Evolutionary conservation across 495 filamentous ascomycete species (phyloP).

Genomic region (Neurospora sp.): DNA sequence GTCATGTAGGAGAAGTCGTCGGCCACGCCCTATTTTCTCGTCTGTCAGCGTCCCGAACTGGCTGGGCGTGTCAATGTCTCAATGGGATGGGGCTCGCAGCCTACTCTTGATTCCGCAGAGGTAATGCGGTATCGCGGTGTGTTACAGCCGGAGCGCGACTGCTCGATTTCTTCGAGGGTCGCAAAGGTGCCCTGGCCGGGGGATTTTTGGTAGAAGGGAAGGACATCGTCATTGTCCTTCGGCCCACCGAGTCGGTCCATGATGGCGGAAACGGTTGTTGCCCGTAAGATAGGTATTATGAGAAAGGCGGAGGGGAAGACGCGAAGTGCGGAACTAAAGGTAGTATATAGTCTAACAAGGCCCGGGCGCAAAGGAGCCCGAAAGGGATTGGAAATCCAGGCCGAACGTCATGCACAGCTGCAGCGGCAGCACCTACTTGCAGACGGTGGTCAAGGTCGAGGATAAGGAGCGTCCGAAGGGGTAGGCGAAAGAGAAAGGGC

Average conservation of each 20-base stretch:
- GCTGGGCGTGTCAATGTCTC: neutral
- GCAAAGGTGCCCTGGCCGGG: slow-evolving; percentile 8
- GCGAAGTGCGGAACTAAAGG: neutral
- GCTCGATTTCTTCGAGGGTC: slow-evolving; percentile 14
- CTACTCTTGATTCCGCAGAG: slow-evolving; percentile 38
- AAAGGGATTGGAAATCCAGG: slow-evolving; percentile 10
- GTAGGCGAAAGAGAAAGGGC: slow-evolving; percentile 1
- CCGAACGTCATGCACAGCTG: slow-evolving; percentile 15
- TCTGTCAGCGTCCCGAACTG: slow-evolving; percentile 3
- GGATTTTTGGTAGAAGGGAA: slow-evolving; percentile 25
- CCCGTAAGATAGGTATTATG: neutral
- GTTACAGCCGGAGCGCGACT: slow-evolving; percentile 20
- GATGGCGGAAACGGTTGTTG: neutral
- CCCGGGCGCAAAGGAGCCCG: slow-evolving; percentile 18
- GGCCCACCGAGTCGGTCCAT: slow-evolving; percentile 22
- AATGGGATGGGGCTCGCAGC: slow-evolving; percentile 1
- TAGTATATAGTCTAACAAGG: neutral
- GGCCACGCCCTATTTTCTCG: slow-evolving; percentile 29
- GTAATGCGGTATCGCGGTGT: slow-evolving; percentile 30
- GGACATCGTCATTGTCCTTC: slow-evolving; percentile 24
- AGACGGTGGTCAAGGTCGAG: neutral
- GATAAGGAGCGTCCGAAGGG: neutral
- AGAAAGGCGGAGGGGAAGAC: neutral
- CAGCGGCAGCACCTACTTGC: neutral
- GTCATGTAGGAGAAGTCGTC: slow-evolving; percentile 51